Evolutionary conservation across 2,329 filamentous ascomycete species (phyloP).

Genomic region (Colletotrichum eleusines): DNA sequence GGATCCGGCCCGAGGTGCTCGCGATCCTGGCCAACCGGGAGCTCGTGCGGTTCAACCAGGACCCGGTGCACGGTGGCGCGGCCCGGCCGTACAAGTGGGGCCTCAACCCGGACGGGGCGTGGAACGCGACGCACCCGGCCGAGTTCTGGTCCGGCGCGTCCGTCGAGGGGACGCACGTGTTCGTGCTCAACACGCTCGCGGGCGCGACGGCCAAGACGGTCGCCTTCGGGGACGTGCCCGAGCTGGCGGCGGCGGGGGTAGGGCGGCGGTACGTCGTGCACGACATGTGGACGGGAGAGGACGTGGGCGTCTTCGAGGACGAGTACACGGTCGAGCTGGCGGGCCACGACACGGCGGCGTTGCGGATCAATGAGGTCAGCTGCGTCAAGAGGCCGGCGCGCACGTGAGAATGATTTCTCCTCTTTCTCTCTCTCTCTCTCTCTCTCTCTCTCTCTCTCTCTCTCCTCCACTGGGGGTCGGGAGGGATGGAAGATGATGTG

Average conservation of each 20-base stretch:
- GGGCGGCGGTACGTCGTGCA: conserved; percentile 53
- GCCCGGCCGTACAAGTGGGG: conserved; percentile 63
- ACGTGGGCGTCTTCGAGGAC: conserved; percentile 52
- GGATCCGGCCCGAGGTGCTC: conserved; percentile 52
- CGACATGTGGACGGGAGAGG: conserved; percentile 60
- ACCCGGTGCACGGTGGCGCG: conserved; percentile 55
- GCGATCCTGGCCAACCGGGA: conserved; percentile 57
- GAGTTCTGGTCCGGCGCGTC: conserved; percentile 63
- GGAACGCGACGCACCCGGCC: conserved; percentile 60
- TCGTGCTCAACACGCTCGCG: conserved; percentile 60
- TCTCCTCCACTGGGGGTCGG: no score
- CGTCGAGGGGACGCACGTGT: conserved; percentile 57
- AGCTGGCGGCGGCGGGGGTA: conserved; percentile 45
- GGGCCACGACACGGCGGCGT: conserved; percentile 52
- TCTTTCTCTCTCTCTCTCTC: no score
- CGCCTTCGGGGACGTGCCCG: conserved; percentile 58
- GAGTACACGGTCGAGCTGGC: conserved; percentile 47
- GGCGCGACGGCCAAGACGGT: conserved; percentile 51
- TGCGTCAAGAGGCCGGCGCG: conserved; percentile 36
- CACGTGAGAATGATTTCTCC: background rate
- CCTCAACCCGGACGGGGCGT: conserved; percentile 62
- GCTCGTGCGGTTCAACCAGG: conserved; percentile 60
- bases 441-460: background rate
- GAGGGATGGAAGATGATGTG: background rate
- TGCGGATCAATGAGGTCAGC: conserved; percentile 44